These are phyloP conservation scores for Phaeophleospora eucalypticola DNA, from an alignment of 2,329 filamentous ascomycete species.

Conservation along the genomic window DNA sequence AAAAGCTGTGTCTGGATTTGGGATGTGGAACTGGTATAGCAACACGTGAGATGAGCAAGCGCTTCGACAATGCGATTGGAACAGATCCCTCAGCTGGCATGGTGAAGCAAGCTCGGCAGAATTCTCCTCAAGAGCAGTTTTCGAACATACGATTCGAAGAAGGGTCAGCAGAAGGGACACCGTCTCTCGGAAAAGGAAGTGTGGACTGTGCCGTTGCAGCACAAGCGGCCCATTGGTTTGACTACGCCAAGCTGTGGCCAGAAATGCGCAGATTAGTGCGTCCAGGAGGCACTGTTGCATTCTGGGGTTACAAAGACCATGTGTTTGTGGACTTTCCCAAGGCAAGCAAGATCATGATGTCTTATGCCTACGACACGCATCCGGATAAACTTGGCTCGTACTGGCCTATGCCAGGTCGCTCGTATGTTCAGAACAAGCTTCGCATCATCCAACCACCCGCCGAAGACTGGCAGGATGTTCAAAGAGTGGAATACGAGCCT, in stretches of 20 bases:
- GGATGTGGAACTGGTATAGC: conserved; percentile 61
- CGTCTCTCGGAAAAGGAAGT: conserved; percentile 45
- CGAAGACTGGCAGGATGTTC: conserved; percentile 50
- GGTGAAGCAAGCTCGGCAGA: conserved; percentile 37
- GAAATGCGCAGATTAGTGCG: conserved; percentile 53
- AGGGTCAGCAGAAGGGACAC: conserved; percentile 50
- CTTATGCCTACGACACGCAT: conserved; percentile 51
- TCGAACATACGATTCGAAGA: conserved; percentile 49
- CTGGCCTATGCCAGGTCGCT: conserved; percentile 60
- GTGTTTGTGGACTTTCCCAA: conserved; percentile 52
- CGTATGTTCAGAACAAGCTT: conserved; percentile 51
- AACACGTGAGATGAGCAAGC: conserved; percentile 50
- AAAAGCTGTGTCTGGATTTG: conserved; percentile 50
- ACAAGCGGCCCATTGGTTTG: conserved; percentile 65
- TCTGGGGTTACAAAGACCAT: conserved; percentile 65
- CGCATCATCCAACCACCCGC: conserved; percentile 51
- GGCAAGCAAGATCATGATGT: conserved; percentile 52
- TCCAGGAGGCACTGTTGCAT: conserved; percentile 56
- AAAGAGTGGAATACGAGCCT: conserved; percentile 56
- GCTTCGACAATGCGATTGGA: conserved; percentile 51
- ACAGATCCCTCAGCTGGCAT: conserved; percentile 58
- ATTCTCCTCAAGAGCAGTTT: conserved; percentile 20
- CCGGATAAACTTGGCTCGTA: conserved; percentile 52
- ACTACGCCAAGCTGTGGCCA: conserved; percentile 53
- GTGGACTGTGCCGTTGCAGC: conserved; percentile 51